These are phyloP conservation scores for Acidiella bohemica DNA, from an alignment of 495 filamentous ascomycete genomes.

Conservation along the genomic window DNA sequence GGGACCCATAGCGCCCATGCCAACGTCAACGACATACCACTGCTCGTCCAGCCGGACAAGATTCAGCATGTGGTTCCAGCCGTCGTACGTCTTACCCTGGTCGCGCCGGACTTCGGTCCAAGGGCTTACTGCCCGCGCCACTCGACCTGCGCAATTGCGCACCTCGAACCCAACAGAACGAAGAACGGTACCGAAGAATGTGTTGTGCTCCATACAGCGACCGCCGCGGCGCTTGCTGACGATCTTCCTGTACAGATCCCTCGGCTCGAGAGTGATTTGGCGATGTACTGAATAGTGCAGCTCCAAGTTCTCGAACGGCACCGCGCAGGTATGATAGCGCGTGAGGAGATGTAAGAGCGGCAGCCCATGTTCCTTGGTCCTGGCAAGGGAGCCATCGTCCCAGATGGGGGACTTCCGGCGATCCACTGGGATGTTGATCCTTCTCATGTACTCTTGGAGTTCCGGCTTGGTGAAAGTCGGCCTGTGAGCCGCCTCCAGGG, in stretches of 20 bases:
- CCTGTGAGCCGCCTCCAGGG: too few species aligned
- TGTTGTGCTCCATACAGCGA: conserved; percentile 66
- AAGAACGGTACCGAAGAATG: conserved; percentile 51
- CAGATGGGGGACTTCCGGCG: conserved; percentile 2
- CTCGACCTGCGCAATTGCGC: conserved; percentile 22
- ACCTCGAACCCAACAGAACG: conserved; percentile 43
- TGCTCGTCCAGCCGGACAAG: conserved; percentile 42
- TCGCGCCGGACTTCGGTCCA: conserved; percentile 3
- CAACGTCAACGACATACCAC: conserved; percentile 55
- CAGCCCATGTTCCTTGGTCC: conserved; percentile 12
- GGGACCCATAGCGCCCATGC: conserved; percentile 52
- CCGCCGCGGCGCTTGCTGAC: conserved; percentile 47
- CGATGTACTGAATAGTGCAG: conserved; percentile 44
- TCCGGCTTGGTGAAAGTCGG: conserved; percentile 10
- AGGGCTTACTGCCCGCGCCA: conserved; percentile 5
- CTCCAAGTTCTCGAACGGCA: conserved; percentile 60
- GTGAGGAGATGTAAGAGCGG: conserved; percentile 6
- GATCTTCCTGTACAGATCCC: conserved; percentile 51
- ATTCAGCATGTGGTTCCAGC: conserved; percentile 57
- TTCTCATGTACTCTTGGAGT: conserved; percentile 10
- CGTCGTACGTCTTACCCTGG: conserved; percentile 12
- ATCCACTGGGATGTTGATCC: conserved; percentile 8
- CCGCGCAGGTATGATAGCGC: conserved; percentile 18
- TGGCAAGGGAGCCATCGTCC: conserved; percentile 4
- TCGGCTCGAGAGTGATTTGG: conserved; percentile 40